A percentile compares a stretch with the other conserved stretches of the same genome.
phyloP scores from a whole-genome alignment of 257 asterid genomes.

The Eustoma russellianum region DNA sequence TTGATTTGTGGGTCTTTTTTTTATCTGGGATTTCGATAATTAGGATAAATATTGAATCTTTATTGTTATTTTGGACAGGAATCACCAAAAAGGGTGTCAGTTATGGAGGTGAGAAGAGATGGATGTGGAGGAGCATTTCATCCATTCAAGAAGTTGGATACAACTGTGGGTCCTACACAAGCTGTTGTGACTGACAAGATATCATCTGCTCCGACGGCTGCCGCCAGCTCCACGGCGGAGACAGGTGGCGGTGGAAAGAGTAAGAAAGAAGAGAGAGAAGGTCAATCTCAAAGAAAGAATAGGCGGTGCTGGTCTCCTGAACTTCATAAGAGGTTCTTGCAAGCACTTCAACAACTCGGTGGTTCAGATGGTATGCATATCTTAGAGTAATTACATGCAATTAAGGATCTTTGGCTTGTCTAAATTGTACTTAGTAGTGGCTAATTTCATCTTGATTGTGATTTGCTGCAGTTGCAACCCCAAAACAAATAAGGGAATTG shows the following conservation, averaged over 20 bases:
- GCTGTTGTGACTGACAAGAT: conserved; percentile 9
- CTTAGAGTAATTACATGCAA: not conserved
- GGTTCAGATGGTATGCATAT: conserved; percentile 55
- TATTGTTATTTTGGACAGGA: conserved; percentile 15
- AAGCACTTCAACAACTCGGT: conserved; percentile 69
- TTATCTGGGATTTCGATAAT: conserved; percentile 11
- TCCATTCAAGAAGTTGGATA: conserved; percentile 42
- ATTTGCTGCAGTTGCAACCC: conserved; percentile 57
- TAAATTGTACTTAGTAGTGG: not conserved
- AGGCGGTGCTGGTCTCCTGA: conserved; percentile 84
- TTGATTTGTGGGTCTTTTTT: not conserved
- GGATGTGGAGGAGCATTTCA: conserved; percentile 57
- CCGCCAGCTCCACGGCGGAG: conserved; percentile 52
- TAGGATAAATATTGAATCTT: conserved; percentile 13
- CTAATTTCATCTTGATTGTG: conserved; percentile 2
- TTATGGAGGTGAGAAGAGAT: conserved; percentile 37
- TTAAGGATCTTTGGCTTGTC: not conserved
- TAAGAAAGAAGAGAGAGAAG: conserved; percentile 33
- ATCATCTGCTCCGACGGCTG: conserved; percentile 15
- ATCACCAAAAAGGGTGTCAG: conserved; percentile 28
- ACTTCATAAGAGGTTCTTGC: conserved; percentile 52
- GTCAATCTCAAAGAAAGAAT: conserved; percentile 41
- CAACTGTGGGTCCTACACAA: conserved; percentile 6
- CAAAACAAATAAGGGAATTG: conserved; percentile 71
- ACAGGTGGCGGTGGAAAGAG: conserved; percentile 28